Conservation (phyloP, 805 yeast species). For the Nadsonia fulvescens region DNA sequence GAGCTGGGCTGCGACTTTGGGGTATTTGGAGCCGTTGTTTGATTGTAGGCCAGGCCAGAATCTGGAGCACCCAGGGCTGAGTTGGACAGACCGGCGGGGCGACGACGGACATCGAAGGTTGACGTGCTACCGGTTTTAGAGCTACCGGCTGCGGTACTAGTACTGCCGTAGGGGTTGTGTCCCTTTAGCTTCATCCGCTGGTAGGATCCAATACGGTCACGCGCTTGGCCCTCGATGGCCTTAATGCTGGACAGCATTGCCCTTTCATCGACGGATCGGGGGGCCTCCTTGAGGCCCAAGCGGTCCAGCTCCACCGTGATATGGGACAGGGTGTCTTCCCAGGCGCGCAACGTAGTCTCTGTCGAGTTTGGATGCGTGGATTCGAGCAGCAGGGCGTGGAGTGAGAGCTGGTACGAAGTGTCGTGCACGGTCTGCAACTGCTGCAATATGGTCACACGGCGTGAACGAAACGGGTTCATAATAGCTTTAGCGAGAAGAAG, state of each 20-base stretch:
- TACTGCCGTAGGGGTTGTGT: conserved; percentile 14
- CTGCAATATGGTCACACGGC: conserved; percentile 6
- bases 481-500: too few relatives aligned
- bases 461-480: conserved; percentile 10
- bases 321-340: conserved; percentile 19
- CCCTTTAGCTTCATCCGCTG: conserved; percentile 9
- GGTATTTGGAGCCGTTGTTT: conserved; percentile 6
- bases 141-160: conserved; percentile 2
- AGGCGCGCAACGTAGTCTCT: conserved; percentile 18
- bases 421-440: conserved; percentile 21
- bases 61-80: too few relatives aligned
- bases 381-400: conserved; percentile 22
- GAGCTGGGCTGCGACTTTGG: conserved; percentile 3
- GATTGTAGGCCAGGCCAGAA: conserved; percentile 6
- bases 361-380: conserved; percentile 20
- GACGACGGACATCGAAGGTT: background rate
- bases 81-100: background rate
- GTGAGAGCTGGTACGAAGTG: conserved; percentile 23
- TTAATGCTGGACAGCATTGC: conserved; percentile 19
- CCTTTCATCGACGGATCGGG: conserved; percentile 18
- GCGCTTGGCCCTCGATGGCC: conserved; percentile 24
- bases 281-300: conserved; percentile 17
- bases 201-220: conserved; percentile 18
- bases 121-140: conserved; percentile 5
- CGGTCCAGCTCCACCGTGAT: conserved; percentile 18